These are phyloP conservation scores for Limonium bicolor DNA, from an alignment of 148 eudicot species.

Conservation along the genomic window DNA sequence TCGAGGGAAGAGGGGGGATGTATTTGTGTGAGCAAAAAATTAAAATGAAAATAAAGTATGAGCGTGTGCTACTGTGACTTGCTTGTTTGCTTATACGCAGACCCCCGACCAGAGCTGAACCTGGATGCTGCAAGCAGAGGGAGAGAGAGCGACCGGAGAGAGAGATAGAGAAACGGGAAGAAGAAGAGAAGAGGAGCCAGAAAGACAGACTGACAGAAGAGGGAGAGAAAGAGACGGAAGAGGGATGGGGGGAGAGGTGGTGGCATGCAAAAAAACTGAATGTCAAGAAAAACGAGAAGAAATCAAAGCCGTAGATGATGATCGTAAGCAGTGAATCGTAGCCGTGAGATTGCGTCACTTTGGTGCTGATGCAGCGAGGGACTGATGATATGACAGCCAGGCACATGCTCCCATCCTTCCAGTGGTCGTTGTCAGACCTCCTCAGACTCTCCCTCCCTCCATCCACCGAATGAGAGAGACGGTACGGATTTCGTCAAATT, in stretches of 20 bases:
- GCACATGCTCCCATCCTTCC: slow-evolving; percentile 99
- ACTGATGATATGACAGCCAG: slow-evolving; percentile 55
- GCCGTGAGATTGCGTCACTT: slow-evolving; percentile 29
- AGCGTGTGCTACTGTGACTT: slow-evolving; percentile 8
- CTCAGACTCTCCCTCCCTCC: neutral
- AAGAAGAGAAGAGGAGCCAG: slow-evolving; percentile 15
- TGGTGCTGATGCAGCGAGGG: slow-evolving; percentile 21
- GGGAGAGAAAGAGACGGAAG: neutral
- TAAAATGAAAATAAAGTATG: neutral
- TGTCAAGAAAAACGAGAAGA: slow-evolving; percentile 11
- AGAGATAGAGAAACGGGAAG: slow-evolving; percentile 13
- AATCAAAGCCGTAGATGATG: slow-evolving; percentile 32
- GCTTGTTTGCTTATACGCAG: slow-evolving; percentile 13
- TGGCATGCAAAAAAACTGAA: slow-evolving; percentile 7
- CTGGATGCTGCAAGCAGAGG: slow-evolving; percentile 1
- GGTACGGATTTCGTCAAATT: too few relatives aligned
- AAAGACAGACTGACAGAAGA: slow-evolving; percentile 2
- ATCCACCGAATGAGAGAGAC: too few relatives aligned
- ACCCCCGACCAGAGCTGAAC: slow-evolving; percentile 18
- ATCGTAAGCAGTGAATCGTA: slow-evolving; percentile 35
- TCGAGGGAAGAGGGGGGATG: neutral
- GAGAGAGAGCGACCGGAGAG: slow-evolving; percentile 3
- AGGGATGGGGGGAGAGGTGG: neutral
- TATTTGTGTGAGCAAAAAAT: neutral
- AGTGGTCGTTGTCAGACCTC: slow-evolving; percentile 92